Evolutionary conservation across 2,329 filamentous ascomycete species (phyloP).

Genomic region (Colletotrichum orchidophilum): DNA sequence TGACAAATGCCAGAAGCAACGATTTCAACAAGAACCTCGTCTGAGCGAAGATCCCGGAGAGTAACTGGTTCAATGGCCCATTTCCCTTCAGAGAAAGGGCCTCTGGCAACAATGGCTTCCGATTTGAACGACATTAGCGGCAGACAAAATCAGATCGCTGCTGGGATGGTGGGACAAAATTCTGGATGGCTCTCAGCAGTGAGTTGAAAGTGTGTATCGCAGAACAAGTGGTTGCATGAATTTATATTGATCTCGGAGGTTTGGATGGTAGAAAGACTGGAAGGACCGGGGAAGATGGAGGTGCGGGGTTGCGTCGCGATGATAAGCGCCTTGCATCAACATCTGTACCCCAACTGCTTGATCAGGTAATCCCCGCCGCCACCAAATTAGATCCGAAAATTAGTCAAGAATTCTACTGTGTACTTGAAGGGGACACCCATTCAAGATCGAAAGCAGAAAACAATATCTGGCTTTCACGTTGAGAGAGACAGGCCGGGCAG

Average conservation of each 20-base stretch:
- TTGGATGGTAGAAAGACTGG: neutral
- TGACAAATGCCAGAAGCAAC: constrained; percentile 65
- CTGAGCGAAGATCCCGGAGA: constrained; percentile 39
- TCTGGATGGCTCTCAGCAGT: neutral
- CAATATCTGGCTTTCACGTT: no score
- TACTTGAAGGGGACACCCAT: neutral
- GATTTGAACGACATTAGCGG: constrained; percentile 41
- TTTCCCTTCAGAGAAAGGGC: constrained; percentile 43
- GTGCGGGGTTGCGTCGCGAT: neutral
- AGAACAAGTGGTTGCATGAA: neutral
- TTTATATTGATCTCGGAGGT: neutral
- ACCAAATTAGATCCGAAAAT: neutral
- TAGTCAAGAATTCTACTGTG: neutral
- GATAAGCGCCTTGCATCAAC: neutral
- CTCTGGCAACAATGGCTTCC: constrained; percentile 42
- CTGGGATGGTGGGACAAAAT: neutral
- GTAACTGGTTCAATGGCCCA: constrained; percentile 44
- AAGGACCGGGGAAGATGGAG: neutral
- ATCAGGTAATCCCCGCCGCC: neutral
- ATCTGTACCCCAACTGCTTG: neutral
- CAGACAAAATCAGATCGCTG: neutral
- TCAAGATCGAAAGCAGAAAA: fast-evolving
- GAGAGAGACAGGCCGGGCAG: neutral
- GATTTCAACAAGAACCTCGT: constrained; percentile 63
- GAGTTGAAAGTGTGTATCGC: neutral